Percentiles rank a stretch among this genome's conserved stretches.
These are phyloP conservation scores for Taphrina populina DNA, from an alignment of 1,139 yeast genomes.

Conservation along the genomic window DNA sequence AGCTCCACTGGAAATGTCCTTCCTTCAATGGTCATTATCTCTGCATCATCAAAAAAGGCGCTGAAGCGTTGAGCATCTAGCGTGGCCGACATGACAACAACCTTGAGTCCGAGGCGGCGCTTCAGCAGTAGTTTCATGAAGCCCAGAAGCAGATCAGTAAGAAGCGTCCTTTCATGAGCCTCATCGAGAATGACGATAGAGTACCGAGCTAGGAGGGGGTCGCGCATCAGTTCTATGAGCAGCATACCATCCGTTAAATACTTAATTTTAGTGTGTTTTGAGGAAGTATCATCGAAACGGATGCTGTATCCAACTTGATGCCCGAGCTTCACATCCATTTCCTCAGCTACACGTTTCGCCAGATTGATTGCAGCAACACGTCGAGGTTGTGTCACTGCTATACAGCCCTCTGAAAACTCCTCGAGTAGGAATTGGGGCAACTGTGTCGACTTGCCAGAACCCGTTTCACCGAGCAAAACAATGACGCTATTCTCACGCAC, in stretches of 20 bases:
- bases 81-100: conserved; percentile 90
- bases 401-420: conserved; percentile 49
- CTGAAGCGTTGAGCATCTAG: conserved; percentile 89
- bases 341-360: conserved; percentile 91
- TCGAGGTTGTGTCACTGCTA: conserved; percentile 96
- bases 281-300: conserved; percentile 65
- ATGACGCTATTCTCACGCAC: conserved; percentile 63
- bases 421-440: conserved; percentile 70
- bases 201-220: conserved; percentile 62
- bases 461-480: conserved; percentile 91
- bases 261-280: conserved; percentile 62
- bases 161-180: conserved; percentile 93
- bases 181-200: conserved; percentile 85
- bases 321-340: conserved; percentile 69
- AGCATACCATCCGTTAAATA: conserved; percentile 98
- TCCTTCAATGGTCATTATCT: conserved; percentile 83
- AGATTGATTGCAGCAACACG: conserved; percentile 95
- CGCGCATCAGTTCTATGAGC: conserved; percentile 82
- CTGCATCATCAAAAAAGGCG: conserved; percentile 71
- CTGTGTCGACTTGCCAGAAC: conserved; percentile 96
- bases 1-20: conserved; percentile 81
- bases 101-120: conserved; percentile 49
- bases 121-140: conserved; percentile 68
- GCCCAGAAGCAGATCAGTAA: conserved; percentile 88
- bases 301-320: conserved; percentile 88